Evolutionary conservation across 2,329 filamentous ascomycete genomes (phyloP).

Genomic region (Colletotrichum sp.): DNA sequence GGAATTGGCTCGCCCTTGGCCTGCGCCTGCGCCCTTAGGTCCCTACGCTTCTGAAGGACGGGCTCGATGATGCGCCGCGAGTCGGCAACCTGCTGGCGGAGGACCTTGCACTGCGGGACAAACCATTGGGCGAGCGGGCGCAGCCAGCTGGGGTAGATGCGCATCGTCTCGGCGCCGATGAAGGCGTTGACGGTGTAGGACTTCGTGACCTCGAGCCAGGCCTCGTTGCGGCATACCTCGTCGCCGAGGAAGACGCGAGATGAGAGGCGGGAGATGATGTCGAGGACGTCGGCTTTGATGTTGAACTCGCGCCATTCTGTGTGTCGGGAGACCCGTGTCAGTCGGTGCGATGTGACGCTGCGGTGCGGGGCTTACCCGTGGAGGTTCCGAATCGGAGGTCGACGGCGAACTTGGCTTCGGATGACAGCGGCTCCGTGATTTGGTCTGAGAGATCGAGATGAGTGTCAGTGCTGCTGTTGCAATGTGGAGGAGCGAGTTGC

Average conservation of each 20-base stretch:
- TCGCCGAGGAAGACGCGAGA: slow-evolving; percentile 54
- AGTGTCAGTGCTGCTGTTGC: neutral
- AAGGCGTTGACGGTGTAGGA: slow-evolving; percentile 23
- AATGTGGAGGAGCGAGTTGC: neutral
- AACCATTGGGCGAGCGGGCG: neutral
- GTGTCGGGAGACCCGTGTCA: neutral
- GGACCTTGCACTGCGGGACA: neutral
- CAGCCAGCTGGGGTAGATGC: neutral
- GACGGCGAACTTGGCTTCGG: slow-evolving; percentile 1
- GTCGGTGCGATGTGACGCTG: neutral
- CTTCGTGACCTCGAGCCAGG: slow-evolving; percentile 51
- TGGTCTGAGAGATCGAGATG: neutral
- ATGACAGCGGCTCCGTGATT: slow-evolving; percentile 13
- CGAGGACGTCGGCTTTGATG: slow-evolving; percentile 4
- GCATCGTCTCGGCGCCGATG: neutral
- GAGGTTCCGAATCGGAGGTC: neutral
- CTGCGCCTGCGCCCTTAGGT: slow-evolving; percentile 28
- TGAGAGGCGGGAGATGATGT: slow-evolving; percentile 52
- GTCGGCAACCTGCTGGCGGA: slow-evolving; percentile 41
- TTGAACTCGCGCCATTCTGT: slow-evolving; percentile 10
- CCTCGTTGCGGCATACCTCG: slow-evolving; percentile 47
- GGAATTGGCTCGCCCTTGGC: neutral
- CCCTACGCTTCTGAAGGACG: slow-evolving; percentile 30
- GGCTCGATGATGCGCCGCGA: slow-evolving; percentile 39
- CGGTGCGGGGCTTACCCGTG: neutral